Evolutionary conservation across 768 basidiomycete genomes (phyloP).

Genomic region (Exidia glandulosa): DNA sequence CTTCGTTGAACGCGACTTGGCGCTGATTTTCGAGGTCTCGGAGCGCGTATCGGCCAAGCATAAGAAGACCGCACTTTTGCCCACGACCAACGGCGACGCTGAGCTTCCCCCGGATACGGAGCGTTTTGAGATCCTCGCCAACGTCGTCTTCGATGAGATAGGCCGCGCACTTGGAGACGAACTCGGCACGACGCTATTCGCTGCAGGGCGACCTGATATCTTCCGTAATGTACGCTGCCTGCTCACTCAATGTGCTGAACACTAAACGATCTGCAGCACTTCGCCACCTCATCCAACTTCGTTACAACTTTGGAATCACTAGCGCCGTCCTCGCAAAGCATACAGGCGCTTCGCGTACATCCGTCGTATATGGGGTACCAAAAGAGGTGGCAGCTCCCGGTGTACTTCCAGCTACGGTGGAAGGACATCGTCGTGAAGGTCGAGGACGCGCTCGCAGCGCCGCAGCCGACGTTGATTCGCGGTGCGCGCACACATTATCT

Average conservation of each 20-base stretch:
- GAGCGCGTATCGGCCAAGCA: conserved; percentile 51
- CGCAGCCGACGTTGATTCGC: neutral
- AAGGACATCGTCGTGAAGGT: conserved; percentile 77
- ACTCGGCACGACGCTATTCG: conserved; percentile 71
- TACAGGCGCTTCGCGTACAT: conserved; percentile 63
- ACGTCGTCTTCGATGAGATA: conserved; percentile 83
- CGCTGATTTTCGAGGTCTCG: conserved; percentile 63
- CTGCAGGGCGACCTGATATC: conserved; percentile 84
- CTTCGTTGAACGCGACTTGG: conserved; percentile 68
- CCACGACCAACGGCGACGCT: conserved; percentile 4
- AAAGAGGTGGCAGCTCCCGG: conserved; percentile 87
- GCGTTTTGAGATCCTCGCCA: conserved; percentile 76
- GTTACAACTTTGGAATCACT: conserved; percentile 71
- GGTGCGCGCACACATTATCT: neutral
- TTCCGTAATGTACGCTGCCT: conserved; percentile 61
- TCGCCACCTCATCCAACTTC: conserved; percentile 75
- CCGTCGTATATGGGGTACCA: conserved; percentile 63
- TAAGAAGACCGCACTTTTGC: conserved; percentile 2
- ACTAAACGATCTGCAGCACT: conserved; percentile 42
- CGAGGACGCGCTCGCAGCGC: conserved; percentile 49
- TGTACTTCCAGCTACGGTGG: conserved; percentile 96
- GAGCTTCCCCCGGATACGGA: conserved; percentile 10
- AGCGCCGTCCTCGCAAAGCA: conserved; percentile 61
- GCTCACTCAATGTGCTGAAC: neutral
- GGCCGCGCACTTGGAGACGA: conserved; percentile 74